A percentile compares a stretch with the other conserved stretches of the same genome.
Evolutionary conservation across 2,329 filamentous ascomycete genomes (phyloP).

Genomic region (Torrubiella hemipterigena): DNA sequence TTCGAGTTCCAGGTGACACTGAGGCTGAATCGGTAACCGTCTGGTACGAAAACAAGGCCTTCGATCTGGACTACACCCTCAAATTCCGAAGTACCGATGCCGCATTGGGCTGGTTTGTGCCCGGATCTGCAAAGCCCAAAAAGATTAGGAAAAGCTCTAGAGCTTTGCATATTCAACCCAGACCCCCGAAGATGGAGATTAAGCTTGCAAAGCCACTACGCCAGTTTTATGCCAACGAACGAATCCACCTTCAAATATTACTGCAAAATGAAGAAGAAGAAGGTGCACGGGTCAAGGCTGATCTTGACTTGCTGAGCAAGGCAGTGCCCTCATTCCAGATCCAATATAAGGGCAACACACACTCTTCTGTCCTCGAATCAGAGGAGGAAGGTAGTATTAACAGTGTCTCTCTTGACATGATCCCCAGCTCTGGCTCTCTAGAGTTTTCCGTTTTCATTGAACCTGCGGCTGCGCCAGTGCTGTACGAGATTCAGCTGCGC

Average conservation of each 20-base stretch:
- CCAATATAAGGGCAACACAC: slow-evolving; percentile 19
- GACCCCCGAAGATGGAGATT: slow-evolving; percentile 85
- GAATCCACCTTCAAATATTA: slow-evolving; percentile 54
- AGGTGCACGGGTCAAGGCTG: slow-evolving; percentile 58
- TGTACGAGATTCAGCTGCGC: slow-evolving; percentile 58
- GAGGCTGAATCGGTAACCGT: slow-evolving; percentile 53
- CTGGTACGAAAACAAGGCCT: slow-evolving; percentile 49
- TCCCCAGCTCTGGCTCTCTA: slow-evolving; percentile 31
- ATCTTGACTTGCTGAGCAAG: slow-evolving; percentile 54
- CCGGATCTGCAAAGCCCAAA: slow-evolving; percentile 28
- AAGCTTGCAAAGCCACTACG: slow-evolving; percentile 46
- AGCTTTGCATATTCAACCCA: slow-evolving; percentile 63
- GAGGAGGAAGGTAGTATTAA: slow-evolving; percentile 30
- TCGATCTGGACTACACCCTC: slow-evolving; percentile 56
- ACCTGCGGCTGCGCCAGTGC: slow-evolving; percentile 36
- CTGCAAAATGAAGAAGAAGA: slow-evolving; percentile 77
- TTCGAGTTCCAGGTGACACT: slow-evolving; percentile 74
- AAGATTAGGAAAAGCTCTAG: slow-evolving; percentile 37
- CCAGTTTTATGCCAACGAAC: slow-evolving; percentile 80
- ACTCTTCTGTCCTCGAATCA: slow-evolving; percentile 17
- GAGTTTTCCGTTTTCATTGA: slow-evolving; percentile 35
- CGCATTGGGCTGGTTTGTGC: slow-evolving; percentile 37
- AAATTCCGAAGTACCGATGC: slow-evolving; percentile 31
- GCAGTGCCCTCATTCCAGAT: slow-evolving; percentile 34
- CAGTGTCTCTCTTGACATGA: slow-evolving; percentile 31